phyloP scores from a whole-genome alignment of 1,284 basidiomycete genomes.

The Trichosporon coremiiforme region DNA sequence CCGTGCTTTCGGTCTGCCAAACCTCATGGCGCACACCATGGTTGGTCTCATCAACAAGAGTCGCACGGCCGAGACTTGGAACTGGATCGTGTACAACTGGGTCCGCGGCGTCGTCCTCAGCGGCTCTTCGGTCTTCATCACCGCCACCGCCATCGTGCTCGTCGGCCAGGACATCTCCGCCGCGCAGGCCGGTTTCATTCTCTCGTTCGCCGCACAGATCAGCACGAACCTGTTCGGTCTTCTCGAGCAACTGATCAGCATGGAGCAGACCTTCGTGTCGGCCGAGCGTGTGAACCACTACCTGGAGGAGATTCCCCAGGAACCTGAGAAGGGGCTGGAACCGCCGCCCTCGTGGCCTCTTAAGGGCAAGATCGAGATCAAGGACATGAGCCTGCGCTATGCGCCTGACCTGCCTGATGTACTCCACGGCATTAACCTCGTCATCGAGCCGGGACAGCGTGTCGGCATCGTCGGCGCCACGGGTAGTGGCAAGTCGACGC shows the following conservation, averaged over 20 bases:
- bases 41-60: constrained; percentile 47
- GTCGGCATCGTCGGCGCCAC: constrained; percentile 76
- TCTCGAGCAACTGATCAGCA: constrained; percentile 37
- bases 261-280: constrained; percentile 52
- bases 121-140: constrained; percentile 45
- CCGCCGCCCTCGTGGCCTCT: constrained; percentile 67
- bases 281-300: constrained; percentile 58
- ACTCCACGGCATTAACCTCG: constrained; percentile 67
- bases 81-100: constrained; percentile 48
- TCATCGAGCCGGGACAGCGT: constrained; percentile 70
- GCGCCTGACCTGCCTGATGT: constrained; percentile 72
- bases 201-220: constrained; percentile 55
- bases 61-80: constrained; percentile 42
- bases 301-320: constrained; percentile 41
- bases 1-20: constrained; percentile 51
- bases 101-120: constrained; percentile 42
- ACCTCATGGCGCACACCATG: constrained; percentile 49
- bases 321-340: constrained; percentile 34
- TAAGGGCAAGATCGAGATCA: constrained; percentile 66
- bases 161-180: constrained; percentile 53
- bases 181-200: constrained; percentile 57
- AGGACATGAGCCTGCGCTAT: constrained; percentile 67
- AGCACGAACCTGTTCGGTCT: constrained; percentile 46
- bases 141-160: constrained; percentile 56
- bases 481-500: constrained; percentile 68